Base-by-base conservation (phyloP, 352 stramenopile genomes). In the Phytopythium ostracodes region DNA sequence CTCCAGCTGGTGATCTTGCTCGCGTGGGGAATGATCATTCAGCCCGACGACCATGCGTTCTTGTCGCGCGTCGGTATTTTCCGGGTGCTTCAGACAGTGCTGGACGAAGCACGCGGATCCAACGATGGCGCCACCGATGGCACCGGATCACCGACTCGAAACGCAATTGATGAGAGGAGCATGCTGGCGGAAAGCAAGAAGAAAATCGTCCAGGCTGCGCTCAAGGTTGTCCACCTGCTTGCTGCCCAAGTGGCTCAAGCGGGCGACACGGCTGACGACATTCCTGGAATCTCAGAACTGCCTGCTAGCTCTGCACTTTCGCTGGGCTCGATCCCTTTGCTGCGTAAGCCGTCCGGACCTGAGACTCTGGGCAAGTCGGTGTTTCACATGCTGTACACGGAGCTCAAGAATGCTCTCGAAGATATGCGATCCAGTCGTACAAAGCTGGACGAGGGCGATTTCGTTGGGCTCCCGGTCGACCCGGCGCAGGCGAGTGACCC, bases 351-450 rank as follows among this genome's bases (percentile, higher is more conserved):
- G 12, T 95, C 86, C 24, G 88, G 88, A 0, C 87, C 86, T 5
- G 88, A 95, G 65, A 96, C 88, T 29, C 71, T 96, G 1, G 87
- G 88, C 20, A 96, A 96, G 61, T 96, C 87, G 10, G 88, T 96
- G 6, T 96, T 96, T 38, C 84, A 96, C 60, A 96, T 96, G 88
- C 62, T 96, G 42, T 96, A 94, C 57, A 95, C 87, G 4, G 88
- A 96, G 58, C 58, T 96, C 52, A 91, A 92, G 58, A 96, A 94
- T 61, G 86, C 84, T 8, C 68, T 95, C 29, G 85, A 92, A 63
- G 80, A 91, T 11, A 77, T 91, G 66, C 77, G 77, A 24, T 79
- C 70, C 46, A 77, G 68, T 35, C 57, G 68, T 27, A 20, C 49
- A 18, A 47, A 43, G 12, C 27, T 42, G 22, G 46, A 29, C 18